phyloP scores from a whole-genome alignment of 352 stramenopile genomes.

The Phytopythium helicoides region DNA sequence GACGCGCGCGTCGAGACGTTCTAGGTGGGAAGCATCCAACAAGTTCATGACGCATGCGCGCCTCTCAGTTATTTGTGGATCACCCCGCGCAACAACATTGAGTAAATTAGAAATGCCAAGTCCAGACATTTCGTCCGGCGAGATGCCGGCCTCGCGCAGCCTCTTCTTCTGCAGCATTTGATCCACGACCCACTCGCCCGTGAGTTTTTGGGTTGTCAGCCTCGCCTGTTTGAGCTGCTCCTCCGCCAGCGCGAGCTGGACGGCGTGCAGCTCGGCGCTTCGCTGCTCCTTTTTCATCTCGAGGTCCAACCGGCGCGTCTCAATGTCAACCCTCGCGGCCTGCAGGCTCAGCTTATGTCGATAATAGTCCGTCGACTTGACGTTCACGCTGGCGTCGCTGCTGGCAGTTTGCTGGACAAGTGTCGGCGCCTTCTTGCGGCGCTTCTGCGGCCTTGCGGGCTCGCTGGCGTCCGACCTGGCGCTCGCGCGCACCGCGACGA shows the following conservation, averaged over 20 bases:
- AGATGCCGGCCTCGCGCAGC: conserved; percentile 40
- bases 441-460: neutral
- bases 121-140: conserved; percentile 26
- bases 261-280: conserved; percentile 31
- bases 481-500: neutral
- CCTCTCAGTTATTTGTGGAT: too few relatives aligned
- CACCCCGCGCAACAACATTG: too few relatives aligned
- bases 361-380: conserved; percentile 30
- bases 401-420: neutral
- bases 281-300: conserved; percentile 43
- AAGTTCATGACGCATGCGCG: too few relatives aligned
- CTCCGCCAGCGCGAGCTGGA: conserved; percentile 45
- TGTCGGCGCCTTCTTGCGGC: neutral
- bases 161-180: conserved; percentile 54
- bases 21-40: neutral
- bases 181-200: conserved; percentile 48
- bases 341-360: conserved; percentile 37
- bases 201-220: conserved; percentile 45
- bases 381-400: neutral
- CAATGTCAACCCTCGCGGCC: conserved; percentile 38
- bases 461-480: too few relatives aligned
- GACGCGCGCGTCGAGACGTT: conserved; percentile 3
- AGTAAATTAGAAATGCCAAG: conserved; percentile 19
- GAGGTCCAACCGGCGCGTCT: conserved; percentile 39
- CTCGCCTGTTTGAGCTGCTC: conserved; percentile 55